Base-by-base conservation (phyloP, 1,284 basidiomycete genomes). In the Termitomyces sp. region DNA sequence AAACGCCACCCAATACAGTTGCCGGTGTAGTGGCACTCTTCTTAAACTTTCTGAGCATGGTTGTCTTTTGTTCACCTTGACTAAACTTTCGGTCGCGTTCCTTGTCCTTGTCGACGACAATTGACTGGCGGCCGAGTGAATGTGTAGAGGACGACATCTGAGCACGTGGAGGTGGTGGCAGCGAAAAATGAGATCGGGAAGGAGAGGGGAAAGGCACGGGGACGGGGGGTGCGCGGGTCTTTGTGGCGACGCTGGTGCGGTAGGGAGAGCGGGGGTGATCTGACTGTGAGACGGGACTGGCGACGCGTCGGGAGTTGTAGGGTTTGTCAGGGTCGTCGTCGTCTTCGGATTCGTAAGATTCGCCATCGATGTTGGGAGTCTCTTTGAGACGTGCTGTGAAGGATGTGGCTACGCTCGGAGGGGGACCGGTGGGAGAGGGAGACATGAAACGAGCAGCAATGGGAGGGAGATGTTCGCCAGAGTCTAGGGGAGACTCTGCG, bases 391-490 rank as follows among this genome's bases (percentile, higher is more conserved):
- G 60, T n/a, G n/a, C n/a, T n/a, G n/a, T n/a, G n/a, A n/a, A n/a
- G 60, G 72, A 44, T n/a, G 52, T 26, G 14, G 50, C 57, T 5
- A 54, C 49, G 28, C 54, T 54, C 9, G 75, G 77, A 30, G 81
- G 77, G 14, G 77, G 73, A 45, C 76, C 76, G 31, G 81, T 78
- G 7, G 79, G 77, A 38, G 78, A 80, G 2, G 88, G 85, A 6
- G 88, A 87, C 71, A 93, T 88, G 75, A 94, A 97, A 49, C 90
- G 87, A 21, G 93, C 84, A 34, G 94, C 94, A 59, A 97, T 97
- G 40, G 94, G 93, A 3, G 78, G 78, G 6, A 97, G 79, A 53
- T 86, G 76, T 13, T 93, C 90, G 35, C 79, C 69, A 0, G 89
- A 89, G 57, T 88, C 88, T 24, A 75, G 61, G 24, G 76, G 79